phyloP scores from a whole-genome alignment of 176 grass and related monocot genomes.

The Oryza meridionalis region DNA sequence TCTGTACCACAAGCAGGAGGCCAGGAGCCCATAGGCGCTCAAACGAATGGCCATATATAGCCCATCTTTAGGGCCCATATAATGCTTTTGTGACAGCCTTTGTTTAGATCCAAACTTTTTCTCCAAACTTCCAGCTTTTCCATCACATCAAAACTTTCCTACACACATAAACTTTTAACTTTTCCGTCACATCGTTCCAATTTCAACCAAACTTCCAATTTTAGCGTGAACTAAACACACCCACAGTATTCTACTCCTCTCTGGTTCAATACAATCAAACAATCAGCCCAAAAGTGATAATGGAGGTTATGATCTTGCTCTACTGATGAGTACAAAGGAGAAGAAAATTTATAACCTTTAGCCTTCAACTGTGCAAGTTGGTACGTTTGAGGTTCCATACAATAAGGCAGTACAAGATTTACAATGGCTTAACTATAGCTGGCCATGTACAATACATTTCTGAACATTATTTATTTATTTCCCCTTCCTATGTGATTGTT shows the following conservation, averaged over 20 bases:
- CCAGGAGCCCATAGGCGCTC: not conserved
- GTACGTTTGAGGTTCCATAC: not conserved
- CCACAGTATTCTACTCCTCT: not conserved
- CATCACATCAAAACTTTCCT: too few species aligned
- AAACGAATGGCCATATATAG: not conserved
- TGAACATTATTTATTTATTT: constrained; percentile 18
- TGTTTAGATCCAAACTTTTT: too few species aligned
- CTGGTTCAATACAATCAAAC: not conserved
- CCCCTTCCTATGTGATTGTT: not conserved
- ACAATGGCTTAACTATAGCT: constrained; percentile 3
- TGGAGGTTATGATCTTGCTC: not conserved
- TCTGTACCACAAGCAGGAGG: not conserved
- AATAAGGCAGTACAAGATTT: constrained; percentile 20
- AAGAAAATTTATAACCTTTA: not conserved
- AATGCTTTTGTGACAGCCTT: not conserved
- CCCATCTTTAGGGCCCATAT: not conserved
- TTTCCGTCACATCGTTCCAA: too few species aligned
- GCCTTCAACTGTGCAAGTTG: not conserved
- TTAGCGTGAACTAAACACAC: too few species aligned
- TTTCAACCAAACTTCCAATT: too few species aligned
- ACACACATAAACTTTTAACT: too few species aligned
- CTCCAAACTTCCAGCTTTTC: too few species aligned
- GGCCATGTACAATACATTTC: constrained; percentile 10
- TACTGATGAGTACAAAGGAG: not conserved
- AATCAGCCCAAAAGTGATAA: not conserved